Conservation (phyloP, 208 protist species). For the Leishmania lainsoni region DNA sequence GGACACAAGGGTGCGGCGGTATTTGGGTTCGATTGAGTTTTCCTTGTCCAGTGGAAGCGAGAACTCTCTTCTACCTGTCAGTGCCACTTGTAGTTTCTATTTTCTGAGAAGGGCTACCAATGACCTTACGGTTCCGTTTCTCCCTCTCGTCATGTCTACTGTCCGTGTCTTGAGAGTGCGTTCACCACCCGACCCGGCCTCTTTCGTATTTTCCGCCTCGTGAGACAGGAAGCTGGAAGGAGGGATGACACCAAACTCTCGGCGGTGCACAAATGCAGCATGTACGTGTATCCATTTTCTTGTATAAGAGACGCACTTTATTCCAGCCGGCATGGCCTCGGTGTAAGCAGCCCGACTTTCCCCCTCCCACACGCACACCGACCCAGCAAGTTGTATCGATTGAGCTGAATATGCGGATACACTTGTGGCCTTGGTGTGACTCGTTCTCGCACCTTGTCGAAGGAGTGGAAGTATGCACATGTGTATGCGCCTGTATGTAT, state of each 20-base stretch:
- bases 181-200: no score
- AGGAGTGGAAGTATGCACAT: background rate
- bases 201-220: no score
- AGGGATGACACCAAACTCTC: background rate
- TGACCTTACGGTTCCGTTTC: no score
- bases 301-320: background rate
- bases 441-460: background rate
- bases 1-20: no score
- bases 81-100: no score
- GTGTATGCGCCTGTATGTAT: background rate
- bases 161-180: background rate
- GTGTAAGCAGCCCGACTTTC: background rate
- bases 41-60: no score
- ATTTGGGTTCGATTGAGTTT: no score
- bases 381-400: background rate
- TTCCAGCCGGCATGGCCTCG: background rate
- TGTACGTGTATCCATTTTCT: background rate
- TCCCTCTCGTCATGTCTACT: background rate
- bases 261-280: background rate
- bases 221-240: background rate
- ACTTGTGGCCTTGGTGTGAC: background rate
- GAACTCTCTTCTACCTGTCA: no score
- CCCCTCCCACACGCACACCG: background rate
- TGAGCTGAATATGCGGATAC: background rate
- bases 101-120: no score